These are phyloP conservation scores for Ogataea saltuana DNA, from an alignment of 805 yeast genomes.

Conservation along the genomic window DNA sequence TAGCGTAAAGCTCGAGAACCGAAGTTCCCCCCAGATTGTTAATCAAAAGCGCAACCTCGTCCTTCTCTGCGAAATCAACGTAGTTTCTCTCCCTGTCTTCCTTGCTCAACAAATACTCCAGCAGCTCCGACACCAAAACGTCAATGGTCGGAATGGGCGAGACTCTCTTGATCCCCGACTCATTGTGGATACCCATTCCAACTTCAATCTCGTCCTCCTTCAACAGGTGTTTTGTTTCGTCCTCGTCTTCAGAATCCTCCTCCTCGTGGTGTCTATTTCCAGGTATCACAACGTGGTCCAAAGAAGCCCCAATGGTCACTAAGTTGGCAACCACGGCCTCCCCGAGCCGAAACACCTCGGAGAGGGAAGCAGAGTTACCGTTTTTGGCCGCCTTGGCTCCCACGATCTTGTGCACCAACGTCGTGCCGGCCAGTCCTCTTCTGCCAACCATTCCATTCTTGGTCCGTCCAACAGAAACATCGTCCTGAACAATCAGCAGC, in stretches of 20 bases:
- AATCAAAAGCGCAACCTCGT: conserved; percentile 69
- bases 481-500: conserved; percentile 81
- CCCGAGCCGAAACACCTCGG: conserved; percentile 60
- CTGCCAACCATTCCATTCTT: conserved; percentile 93
- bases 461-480: conserved; percentile 88
- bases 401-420: conserved; percentile 77
- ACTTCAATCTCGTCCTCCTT: conserved; percentile 71
- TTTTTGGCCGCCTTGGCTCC: conserved; percentile 57
- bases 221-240: conserved; percentile 42
- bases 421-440: conserved; percentile 92
- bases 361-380: conserved; percentile 42
- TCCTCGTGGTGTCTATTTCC: conserved; percentile 61
- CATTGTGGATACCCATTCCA: conserved; percentile 96
- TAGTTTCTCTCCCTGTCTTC: conserved; percentile 78
- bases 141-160: conserved; percentile 72
- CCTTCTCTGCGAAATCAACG: conserved; percentile 58
- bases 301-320: conserved; percentile 86
- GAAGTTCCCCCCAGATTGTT: conserved; percentile 93
- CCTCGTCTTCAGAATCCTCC: conserved; percentile 35
- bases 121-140: conserved; percentile 56
- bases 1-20: conserved; percentile 71
- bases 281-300: conserved; percentile 89
- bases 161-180: conserved; percentile 74
- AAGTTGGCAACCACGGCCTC: conserved; percentile 58
- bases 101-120: conserved; percentile 59